A percentile compares a stretch with the other conserved stretches of the same genome.
phyloP scores from a whole-genome alignment of 345 rosid genomes.

The Microthlaspi erraticum region DNA sequence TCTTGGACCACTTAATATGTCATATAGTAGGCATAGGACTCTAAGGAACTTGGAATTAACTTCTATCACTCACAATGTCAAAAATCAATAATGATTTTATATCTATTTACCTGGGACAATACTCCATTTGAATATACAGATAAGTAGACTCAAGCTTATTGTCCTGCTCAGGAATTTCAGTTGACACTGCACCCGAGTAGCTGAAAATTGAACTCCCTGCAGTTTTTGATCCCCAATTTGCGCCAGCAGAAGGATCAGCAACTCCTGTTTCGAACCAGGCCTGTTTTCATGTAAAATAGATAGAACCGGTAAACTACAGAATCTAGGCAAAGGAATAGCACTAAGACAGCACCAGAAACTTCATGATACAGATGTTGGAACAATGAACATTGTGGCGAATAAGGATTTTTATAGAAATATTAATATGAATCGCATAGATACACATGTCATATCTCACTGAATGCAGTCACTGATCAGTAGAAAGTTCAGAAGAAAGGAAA shows the following conservation, averaged over 20 bases:
- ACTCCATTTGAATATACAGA: constrained; percentile 97
- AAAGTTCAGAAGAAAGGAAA: constrained; percentile 29
- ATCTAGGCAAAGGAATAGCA: constrained; percentile 1
- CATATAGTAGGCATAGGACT: constrained; percentile 1
- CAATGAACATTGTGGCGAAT: constrained; percentile 22
- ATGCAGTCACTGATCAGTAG: constrained; percentile 24
- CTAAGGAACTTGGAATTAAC: constrained; percentile 15
- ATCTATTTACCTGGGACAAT: constrained; percentile 78
- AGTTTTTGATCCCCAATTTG: constrained; percentile 73
- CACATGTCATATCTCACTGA: constrained; percentile 14
- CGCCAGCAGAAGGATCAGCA: constrained; percentile 64
- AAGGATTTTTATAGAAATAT: constrained; percentile 7
- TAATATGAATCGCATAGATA: constrained; percentile 4
- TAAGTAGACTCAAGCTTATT: constrained; percentile 75
- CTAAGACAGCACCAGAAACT: constrained; percentile 19
- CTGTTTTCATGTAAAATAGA: constrained; percentile 40
- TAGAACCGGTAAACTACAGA: constrained; percentile 4
- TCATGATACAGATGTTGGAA: constrained; percentile 10
- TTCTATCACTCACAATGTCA: constrained; percentile 13
- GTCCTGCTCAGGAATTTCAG: constrained; percentile 65
- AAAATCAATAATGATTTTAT: not conserved
- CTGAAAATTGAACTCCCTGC: constrained; percentile 74
- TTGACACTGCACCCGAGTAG: constrained; percentile 56
- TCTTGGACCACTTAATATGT: constrained; percentile 16
- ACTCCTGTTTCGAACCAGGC: constrained; percentile 98